Evolutionary conservation across 31 red algal species (phyloP), one percentile per base, ranked within the genome.

Genomic region (Odonthalia washingtoniensis): DNA sequence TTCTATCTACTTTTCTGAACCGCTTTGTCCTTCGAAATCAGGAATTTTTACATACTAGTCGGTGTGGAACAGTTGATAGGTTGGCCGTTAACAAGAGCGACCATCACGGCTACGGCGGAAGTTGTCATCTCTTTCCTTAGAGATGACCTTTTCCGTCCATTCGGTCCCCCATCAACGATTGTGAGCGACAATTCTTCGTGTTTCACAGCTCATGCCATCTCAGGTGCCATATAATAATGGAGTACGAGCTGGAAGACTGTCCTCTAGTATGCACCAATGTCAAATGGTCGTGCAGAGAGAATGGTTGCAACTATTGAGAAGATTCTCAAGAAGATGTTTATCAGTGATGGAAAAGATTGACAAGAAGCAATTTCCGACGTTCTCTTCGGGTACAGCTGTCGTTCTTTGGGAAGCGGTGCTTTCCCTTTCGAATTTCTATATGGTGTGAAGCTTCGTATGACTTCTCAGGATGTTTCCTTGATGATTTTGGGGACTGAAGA

Each of bases 221-320:
- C n/a, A n/a, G n/a, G n/a, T n/a, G 6, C 28, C 12, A 70, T 70
- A 26, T 18, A 70, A 36, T 6, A 30, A 12, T 12, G 28, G 14
- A 36, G 67, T 36, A 36, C 28, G 14, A 36, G 26, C 14, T 70
- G 67, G 67, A 70, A 36, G 27, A 70, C 67, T 6, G 49, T 65
- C 34, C 33, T 64, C 1, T 26, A 4, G 14, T 80, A 80, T 27
- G 77, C 49, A 1, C 77, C 77, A 42, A 80, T 80, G 77, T 64
- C 77, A 2, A 80, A 65, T 63, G 77, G 77, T 5, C 4, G 39
- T 2, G 77, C 77, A 14, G 77, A 80, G 28, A 70, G 77, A 57
- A 80, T 80, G 46, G 77, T 80, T 9, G 77, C 45, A 4, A 65
- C 77, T 16, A 45, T 76, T 28, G 44, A 76, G 40, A 76, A 21